Base-by-base conservation (phyloP, 495 filamentous ascomycete species). In the Talaromyces trachyspermus region DNA sequence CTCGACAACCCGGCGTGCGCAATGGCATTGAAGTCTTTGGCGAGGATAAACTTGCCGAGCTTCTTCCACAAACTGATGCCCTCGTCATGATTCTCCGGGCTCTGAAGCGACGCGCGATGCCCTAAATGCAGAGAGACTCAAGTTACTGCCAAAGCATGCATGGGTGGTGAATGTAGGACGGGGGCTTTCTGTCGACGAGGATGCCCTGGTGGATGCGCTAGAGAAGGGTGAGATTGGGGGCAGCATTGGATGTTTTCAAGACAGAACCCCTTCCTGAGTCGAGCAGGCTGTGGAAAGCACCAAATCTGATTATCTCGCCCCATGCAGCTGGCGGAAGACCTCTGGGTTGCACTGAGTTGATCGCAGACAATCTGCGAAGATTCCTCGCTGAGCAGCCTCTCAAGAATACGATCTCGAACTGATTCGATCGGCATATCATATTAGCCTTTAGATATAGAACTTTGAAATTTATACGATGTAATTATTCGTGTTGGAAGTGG, bases 121-220 rank as follows among this genome's bases (percentile, higher is more conserved):
- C 0, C 26, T 62, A 43, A 60, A 48, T 48, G 58, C 53, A 5
- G 55, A 62, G 49, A 36, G 57, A 18, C 43, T 62, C 4, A 53
- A 53, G 48, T 53, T 60, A 35, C 65, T 84, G 43, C 77, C 76
- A 35, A 63, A 53, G 11, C 83, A 81, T 10, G 66, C 74, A 22
- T 71, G 82, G 18, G 68, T 88, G 35, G 79, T 88, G 19, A 87
- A 86, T 53, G 77, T 86, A 25, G 83, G 83, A 10, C 72, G 84
- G 15, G 83, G 84, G 1, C 70, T 66, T 19, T 70, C 85, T 1
- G 72, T 88, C n/a, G 81, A 86, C 53, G 81, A 87, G 58, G 77
- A 77, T 25, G 84, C 82, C 8, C 60, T 88, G 11, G 76, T 78
- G 0, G 72, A 76, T 26, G 83, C 84, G 12, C 55, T 88, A 20